Conservation (phyloP, 2,329 filamentous ascomycete genomes). For the Trichoderma lentiforme region DNA sequence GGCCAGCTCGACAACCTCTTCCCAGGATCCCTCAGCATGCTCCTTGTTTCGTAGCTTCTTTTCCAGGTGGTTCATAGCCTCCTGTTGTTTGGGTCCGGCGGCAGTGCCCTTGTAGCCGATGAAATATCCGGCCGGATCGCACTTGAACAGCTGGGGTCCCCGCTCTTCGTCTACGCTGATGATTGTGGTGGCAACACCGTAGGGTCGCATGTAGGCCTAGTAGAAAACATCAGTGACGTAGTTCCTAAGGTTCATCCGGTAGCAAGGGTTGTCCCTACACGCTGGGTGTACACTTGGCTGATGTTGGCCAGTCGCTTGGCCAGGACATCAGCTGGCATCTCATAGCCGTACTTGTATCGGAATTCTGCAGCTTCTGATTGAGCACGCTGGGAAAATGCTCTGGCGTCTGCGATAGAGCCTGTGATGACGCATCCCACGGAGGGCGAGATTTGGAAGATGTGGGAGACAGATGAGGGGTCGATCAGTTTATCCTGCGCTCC, state of each 20-base stretch:
- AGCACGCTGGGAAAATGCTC: slow-evolving; percentile 87
- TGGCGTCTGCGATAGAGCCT: slow-evolving; percentile 94
- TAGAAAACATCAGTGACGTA: slow-evolving; percentile 17
- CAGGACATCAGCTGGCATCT: slow-evolving; percentile 97
- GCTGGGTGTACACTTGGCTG: slow-evolving; percentile 97
- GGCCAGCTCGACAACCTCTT: slow-evolving; percentile 94
- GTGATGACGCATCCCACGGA: slow-evolving; percentile 98
- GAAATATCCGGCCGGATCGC: slow-evolving; percentile 96
- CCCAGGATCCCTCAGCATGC: slow-evolving; percentile 84
- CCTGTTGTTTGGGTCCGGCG: slow-evolving; percentile 96
- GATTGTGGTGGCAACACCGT: slow-evolving; percentile 91
- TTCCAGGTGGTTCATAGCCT: slow-evolving; percentile 96
- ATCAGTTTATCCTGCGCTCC: slow-evolving; percentile 87
- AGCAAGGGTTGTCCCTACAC: slow-evolving; percentile 52
- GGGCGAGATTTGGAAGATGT: slow-evolving; percentile 95
- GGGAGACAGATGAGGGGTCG: slow-evolving; percentile 92
- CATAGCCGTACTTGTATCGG: slow-evolving; percentile 97
- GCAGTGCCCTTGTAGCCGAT: slow-evolving; percentile 98
- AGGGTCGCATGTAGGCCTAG: slow-evolving; percentile 91
- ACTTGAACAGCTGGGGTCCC: slow-evolving; percentile 96
- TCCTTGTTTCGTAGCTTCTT: slow-evolving; percentile 99
- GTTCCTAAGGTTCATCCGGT: not conserved
- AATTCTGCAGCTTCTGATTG: slow-evolving; percentile 97
- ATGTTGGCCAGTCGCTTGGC: slow-evolving; percentile 98
- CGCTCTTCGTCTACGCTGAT: slow-evolving; percentile 91